Evolutionary conservation across 2,329 filamentous ascomycete genomes (phyloP).

Genomic region (Trichophyton equinum): DNA sequence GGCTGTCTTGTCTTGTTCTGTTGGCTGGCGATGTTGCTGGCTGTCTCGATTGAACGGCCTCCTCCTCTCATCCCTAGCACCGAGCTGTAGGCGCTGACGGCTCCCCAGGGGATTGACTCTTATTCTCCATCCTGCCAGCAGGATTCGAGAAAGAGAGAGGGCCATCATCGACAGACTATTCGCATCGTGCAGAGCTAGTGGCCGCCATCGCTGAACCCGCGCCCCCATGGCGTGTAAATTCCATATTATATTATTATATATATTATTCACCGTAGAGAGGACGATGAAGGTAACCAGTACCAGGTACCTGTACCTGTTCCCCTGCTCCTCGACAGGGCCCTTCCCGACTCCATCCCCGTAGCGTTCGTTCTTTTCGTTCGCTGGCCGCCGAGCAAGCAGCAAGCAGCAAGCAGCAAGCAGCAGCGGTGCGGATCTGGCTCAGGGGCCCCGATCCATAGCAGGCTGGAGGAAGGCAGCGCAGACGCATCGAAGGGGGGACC

Average conservation of each 20-base stretch:
- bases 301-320: not conserved
- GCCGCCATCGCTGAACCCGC: not conserved
- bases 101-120: no score
- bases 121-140: not conserved
- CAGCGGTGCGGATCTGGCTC: not conserved
- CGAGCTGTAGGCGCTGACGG: no score
- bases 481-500: not conserved
- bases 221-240: not conserved
- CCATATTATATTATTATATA: no score
- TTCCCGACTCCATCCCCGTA: not conserved
- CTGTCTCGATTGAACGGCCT: no score
- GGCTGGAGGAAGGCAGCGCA: not conserved
- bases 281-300: not conserved
- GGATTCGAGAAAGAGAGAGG: not conserved
- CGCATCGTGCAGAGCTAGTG: slow-evolving; percentile 2
- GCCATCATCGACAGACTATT: not conserved
- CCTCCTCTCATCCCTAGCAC: no score
- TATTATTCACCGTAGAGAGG: not conserved
- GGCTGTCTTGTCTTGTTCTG: not conserved
- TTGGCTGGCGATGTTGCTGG: not conserved
- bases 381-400: not conserved
- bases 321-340: no score
- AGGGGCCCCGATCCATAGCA: not conserved
- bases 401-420: not conserved
- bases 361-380: not conserved